Base-by-base conservation (phyloP, 1,284 basidiomycete genomes). In the Wolfiporia cocos region DNA sequence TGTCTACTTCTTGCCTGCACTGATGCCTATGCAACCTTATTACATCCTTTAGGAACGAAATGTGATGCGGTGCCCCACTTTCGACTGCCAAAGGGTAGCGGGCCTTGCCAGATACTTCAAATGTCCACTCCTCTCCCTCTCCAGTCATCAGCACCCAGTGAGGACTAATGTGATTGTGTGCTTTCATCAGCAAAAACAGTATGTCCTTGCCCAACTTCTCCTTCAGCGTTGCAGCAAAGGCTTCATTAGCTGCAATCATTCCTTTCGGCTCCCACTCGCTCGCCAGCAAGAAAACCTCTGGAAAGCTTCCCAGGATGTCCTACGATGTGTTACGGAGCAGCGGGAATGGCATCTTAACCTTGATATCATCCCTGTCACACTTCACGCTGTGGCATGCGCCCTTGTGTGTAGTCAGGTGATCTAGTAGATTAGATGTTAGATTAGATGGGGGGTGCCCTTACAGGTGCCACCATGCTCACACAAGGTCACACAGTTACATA, bases 121-220 rank as follows among this genome's bases (percentile, higher is more conserved):
- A 64, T 1, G 67, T 79, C 80, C 81, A 83, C 30, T 71, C 66
- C 53, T 83, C 81, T 9, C 76, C 81, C 49, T 74, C 55, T 2
- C 79, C 79, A 0, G 68, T 72, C 3, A 63, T 56, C 46, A 82
- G 53, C 7, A 69, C 68, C 62, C 62, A 70, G 39, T 69, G 67
- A 11, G 70, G 52, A 47, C 80, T 84, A 43, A 83, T 63, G 49
- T 84, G 81, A 55, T 82, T 83, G 47, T 85, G 81, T 0, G 71
- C 72, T 43, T 58, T 54, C n/a, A 69, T 72, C 4, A 72, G 50
- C 21, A 74, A 58, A 9, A 54, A 55, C 47, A 53, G 33, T 23
- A 65, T 42, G 45, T 54, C 44, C 47, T 42, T 53, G 45, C 49
- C 63, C 20, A 57, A 49, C 6, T 56, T 53, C 37, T 51, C 55